Evolutionary conservation across 2,329 filamentous ascomycete species (phyloP), one percentile per base, ranked within the genome.

Genomic region (Botrytis byssoidea): DNA sequence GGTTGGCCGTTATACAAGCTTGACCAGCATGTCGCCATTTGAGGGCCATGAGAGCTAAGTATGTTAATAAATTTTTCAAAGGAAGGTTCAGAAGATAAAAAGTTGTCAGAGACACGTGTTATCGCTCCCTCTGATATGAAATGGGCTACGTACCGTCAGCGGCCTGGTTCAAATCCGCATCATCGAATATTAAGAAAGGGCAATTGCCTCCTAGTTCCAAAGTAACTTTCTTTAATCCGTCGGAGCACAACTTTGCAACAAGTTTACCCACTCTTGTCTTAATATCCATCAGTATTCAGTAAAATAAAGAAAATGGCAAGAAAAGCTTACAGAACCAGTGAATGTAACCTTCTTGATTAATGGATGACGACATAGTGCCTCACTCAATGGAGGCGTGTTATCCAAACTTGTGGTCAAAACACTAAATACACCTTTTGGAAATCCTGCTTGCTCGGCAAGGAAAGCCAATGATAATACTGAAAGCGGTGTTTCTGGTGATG

Each of bases 401-500:
- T 87, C 85, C 29, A 88, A 81, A 79, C 85, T 86, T 1, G 88
- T 91, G 0, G 89, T 90, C 72, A 91, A 80, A 4, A 91, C 88
- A 74, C 86, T 90, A 71, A 91, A 84, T 8, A 88, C 88, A 4
- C 89, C 89, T 25, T 87, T 85, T 0, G 88, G 86, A 74, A 91
- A 88, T 0, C 88, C 88, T 5, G 88, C 88, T 64, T 85, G 82
- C 65, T 83, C 81, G 18, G 88, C 88, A 46, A 91, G 81, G 79
- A 85, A 79, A 14, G 84, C 88, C n/a, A 90, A 79, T 3, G 85
- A 84, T 25, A 90, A 81, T 0, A 87, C 85, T 2, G 87, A 87
- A 48, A 90, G 83, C 0, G 89, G 88, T 1, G 88, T 90, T 81
- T 93, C 91, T 0, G 91, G 91, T 6, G 89, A 91, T 3, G 91